phyloP scores from a whole-genome alignment of 2,329 filamentous ascomycete species.

The Fusarium cyanostomum region DNA sequence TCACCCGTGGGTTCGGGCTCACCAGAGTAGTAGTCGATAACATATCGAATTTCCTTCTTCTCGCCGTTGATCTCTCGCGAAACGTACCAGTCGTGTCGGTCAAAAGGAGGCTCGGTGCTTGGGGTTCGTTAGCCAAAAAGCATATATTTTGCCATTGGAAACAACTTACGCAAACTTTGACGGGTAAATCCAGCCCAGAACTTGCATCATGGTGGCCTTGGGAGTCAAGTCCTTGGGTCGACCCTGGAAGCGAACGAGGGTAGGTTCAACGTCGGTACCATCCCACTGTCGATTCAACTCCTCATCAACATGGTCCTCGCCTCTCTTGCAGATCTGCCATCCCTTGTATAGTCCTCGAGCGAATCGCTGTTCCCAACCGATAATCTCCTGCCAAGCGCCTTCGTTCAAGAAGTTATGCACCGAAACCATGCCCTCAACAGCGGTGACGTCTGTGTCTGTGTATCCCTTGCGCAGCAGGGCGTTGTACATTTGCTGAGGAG shows the following conservation, averaged over 20 bases:
- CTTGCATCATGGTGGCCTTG: conserved; percentile 85
- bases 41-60: conserved; percentile 83
- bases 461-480: conserved; percentile 96
- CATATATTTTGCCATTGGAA: not conserved
- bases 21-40: conserved; percentile 96
- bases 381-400: conserved; percentile 94
- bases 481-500: conserved; percentile 99
- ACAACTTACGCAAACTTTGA: conserved; percentile 75
- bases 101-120: conserved; percentile 87
- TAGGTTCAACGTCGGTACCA: conserved; percentile 69
- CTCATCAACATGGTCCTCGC: conserved; percentile 69
- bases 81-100: conserved; percentile 97
- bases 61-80: conserved; percentile 74
- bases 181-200: conserved; percentile 82
- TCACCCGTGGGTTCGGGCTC: conserved; percentile 84
- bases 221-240: conserved; percentile 89
- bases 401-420: conserved; percentile 99
- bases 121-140: conserved; percentile 26
- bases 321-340: conserved; percentile 77
- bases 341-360: conserved; percentile 75
- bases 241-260: conserved; percentile 87
- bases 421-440: conserved; percentile 95
- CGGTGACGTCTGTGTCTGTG: conserved; percentile 90
- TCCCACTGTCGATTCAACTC: conserved; percentile 61
- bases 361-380: conserved; percentile 92